A percentile compares a stretch with the other conserved stretches of the same genome.
These are phyloP conservation scores for Amylocarpus encephaloides DNA, from an alignment of 2,329 filamentous ascomycete genomes.

Conservation along the genomic window DNA sequence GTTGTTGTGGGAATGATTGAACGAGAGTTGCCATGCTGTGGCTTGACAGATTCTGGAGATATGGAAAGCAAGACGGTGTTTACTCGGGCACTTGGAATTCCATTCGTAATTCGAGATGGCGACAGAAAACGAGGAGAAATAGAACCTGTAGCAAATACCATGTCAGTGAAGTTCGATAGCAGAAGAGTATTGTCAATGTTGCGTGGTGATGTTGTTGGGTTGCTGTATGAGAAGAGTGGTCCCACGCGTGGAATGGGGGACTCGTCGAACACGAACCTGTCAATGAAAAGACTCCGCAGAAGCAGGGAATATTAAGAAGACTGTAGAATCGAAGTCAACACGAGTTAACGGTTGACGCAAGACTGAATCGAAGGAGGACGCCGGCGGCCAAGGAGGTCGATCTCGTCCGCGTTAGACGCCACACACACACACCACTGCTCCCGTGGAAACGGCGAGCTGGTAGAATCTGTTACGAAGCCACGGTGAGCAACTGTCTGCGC, in stretches of 20 bases:
- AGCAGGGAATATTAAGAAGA: slow-evolving; percentile 30
- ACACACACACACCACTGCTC: slow-evolving; percentile 27
- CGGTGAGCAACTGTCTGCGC: slow-evolving; percentile 11
- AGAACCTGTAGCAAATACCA: slow-evolving; percentile 12
- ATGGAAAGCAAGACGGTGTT: slow-evolving; percentile 23
- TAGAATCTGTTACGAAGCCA: slow-evolving; percentile 15
- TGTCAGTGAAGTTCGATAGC: background rate
- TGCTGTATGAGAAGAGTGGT: background rate
- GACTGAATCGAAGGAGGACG: slow-evolving; percentile 42
- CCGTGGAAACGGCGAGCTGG: slow-evolving; percentile 20
- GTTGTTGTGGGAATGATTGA: slow-evolving; percentile 73
- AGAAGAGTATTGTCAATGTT: background rate
- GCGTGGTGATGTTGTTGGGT: background rate
- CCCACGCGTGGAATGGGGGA: background rate
- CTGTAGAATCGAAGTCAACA: slow-evolving; percentile 27
- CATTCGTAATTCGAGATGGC: slow-evolving; percentile 16
- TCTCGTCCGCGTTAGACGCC: slow-evolving; percentile 24
- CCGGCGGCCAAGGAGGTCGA: slow-evolving; percentile 45
- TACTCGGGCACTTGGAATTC: slow-evolving; percentile 12
- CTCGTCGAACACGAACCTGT: slow-evolving; percentile 12
- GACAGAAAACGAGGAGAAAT: slow-evolving; percentile 4
- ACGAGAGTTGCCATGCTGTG: slow-evolving; percentile 77
- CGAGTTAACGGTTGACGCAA: slow-evolving; percentile 37
- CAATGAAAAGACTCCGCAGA: slow-evolving; percentile 20
- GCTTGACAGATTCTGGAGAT: slow-evolving; percentile 9